These are phyloP conservation scores for Heritiera littoralis DNA, from an alignment of 345 rosid species.

Conservation along the genomic window DNA sequence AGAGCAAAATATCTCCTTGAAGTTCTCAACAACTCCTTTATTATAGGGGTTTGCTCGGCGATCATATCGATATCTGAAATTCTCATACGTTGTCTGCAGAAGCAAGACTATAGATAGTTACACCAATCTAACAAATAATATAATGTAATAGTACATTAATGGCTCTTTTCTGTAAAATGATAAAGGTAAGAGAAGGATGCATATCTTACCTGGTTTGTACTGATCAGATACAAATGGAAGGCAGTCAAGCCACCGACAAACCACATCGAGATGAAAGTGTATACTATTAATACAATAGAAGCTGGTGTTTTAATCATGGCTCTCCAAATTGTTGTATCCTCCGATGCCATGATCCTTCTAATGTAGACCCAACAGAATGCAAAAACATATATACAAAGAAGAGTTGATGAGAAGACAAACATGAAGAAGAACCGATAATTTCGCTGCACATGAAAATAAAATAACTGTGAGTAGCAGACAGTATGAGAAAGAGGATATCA, in stretches of 20 bases:
- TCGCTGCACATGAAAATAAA: slow-evolving; percentile 61
- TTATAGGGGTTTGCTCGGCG: slow-evolving; percentile 77
- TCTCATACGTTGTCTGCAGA: slow-evolving; percentile 91
- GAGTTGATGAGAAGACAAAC: slow-evolving; percentile 83
- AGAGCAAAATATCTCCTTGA: slow-evolving; percentile 70
- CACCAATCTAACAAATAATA: not conserved
- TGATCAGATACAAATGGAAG: slow-evolving; percentile 88
- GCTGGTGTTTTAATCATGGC: slow-evolving; percentile 74
- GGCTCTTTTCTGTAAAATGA: not conserved
- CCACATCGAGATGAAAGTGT: slow-evolving; percentile 94
- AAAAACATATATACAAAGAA: slow-evolving; percentile 84
- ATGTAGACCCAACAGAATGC: slow-evolving; percentile 97
- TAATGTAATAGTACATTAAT: slow-evolving; percentile 1
- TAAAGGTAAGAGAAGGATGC: not conserved
- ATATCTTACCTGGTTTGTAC: slow-evolving; percentile 79
- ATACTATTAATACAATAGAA: slow-evolving; percentile 75
- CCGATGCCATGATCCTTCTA: slow-evolving; percentile 64
- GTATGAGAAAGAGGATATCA: not conserved
- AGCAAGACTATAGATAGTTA: slow-evolving; percentile 25
- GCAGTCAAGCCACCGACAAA: slow-evolving; percentile 94
- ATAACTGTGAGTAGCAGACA: not conserved
- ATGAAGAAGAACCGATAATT: slow-evolving; percentile 96
- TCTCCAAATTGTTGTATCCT: slow-evolving; percentile 62
- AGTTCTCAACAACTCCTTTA: slow-evolving; percentile 70
- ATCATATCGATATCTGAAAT: slow-evolving; percentile 87